Evolutionary conservation across 129 eudicot genomes (phyloP), one percentile per base, ranked within the genome.

Genomic region (Saposhnikovia divaricata): DNA sequence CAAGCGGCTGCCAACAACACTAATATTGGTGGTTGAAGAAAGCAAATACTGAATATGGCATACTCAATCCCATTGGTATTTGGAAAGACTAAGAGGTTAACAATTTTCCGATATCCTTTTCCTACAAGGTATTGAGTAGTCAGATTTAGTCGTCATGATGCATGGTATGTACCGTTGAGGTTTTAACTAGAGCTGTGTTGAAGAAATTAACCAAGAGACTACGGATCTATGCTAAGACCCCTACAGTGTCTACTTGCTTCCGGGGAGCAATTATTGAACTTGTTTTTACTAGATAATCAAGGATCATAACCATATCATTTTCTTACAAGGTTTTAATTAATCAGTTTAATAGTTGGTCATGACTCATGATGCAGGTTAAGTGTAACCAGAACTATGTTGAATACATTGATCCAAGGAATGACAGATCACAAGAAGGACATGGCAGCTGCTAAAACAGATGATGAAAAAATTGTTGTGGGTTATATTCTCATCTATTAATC

Each of bases 401-500:
- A 91, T 84, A 91, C 87, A 82, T 69, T 89, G 80, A 91, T 87
- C 74, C 91, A 87, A 79, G 96, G 93, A 21, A 89, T 91, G 96
- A 79, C 85, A 43, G 93, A 87, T 61, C 96, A 91, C 75, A 91
- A 89, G 76, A 87, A 89, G 86, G 88, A 87, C 39, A 84, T 89
- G 89, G 88, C 90, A 70, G 85, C 88, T 84, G 89, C 93, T 25
- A 88, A 81, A 79, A 78, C 89, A 27, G 84, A 87, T 23, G 93
- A 91, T 75, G 93, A 78, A 44, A 89, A 79, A 79, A 42, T 27
- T 25, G 87, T 88, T 70, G 92, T 88, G 78, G 10, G 89, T 82
- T 47, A n/a, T 27, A 34, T 34, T 46, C 77, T 53, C 2, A 19
- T 19, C 9, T 53, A 6, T 19, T 18, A 18, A 5, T 16, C 23